phyloP scores from a whole-genome alignment of 371 early-diverging fungal genomes.

The Rozella allomycis region DNA sequence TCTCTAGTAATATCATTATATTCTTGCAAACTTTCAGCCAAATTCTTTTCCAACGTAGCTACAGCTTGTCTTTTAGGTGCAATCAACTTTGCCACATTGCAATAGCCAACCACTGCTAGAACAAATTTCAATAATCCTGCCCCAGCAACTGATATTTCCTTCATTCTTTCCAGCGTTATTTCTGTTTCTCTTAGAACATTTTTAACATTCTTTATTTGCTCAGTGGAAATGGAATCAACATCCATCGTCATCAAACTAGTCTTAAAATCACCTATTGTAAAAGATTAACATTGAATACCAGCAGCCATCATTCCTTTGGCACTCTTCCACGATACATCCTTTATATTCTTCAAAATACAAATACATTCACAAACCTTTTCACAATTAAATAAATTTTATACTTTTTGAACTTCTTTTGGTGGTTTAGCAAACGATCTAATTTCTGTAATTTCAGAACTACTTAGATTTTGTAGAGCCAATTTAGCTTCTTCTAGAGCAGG shows the following conservation, averaged over 20 bases:
- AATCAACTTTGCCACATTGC: conserved; percentile 35
- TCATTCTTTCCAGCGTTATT: conserved; percentile 24
- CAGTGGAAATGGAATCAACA: conserved; percentile 23
- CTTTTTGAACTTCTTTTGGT: conserved; percentile 36
- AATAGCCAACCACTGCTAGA: conserved; percentile 33
- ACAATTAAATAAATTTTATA: no score
- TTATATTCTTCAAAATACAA: conserved; percentile 31
- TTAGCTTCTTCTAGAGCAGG: conserved; percentile 34
- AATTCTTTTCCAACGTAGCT: conserved; percentile 26
- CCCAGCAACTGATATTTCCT: conserved; percentile 33
- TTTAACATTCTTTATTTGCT: conserved; percentile 29
- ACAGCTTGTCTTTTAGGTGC: conserved; percentile 34
- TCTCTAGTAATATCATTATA: conserved; percentile 32
- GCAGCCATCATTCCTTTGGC: conserved; percentile 42
- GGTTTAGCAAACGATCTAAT: conserved; percentile 37
- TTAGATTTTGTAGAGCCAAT: conserved; percentile 25
- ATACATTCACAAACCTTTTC: conserved; percentile 42
- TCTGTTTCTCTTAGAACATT: conserved; percentile 30
- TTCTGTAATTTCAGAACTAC: conserved; percentile 33
- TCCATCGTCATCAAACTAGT: conserved; percentile 22
- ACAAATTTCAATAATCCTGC: conserved; percentile 32
- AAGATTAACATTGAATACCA: no score
- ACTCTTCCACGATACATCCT: conserved; percentile 37
- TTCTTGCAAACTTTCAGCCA: conserved; percentile 27
- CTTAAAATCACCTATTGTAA: conserved; percentile 30